phyloP scores from a whole-genome alignment of 129 eudicot species.

The Silybum marianum region DNA sequence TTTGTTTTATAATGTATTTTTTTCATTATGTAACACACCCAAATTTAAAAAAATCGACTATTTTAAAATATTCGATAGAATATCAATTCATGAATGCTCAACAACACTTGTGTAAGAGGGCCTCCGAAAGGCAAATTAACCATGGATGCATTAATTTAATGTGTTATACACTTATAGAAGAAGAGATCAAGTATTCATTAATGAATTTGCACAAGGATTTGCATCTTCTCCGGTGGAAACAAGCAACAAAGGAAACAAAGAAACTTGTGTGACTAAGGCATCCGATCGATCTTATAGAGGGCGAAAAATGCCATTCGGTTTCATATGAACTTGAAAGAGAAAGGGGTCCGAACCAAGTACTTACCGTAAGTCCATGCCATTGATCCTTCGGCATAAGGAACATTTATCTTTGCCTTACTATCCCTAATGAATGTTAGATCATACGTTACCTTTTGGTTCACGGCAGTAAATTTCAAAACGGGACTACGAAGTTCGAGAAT shows the following conservation, averaged over 20 bases:
- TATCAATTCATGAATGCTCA: too few relatives aligned
- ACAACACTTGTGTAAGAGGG: too few relatives aligned
- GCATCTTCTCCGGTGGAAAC: not conserved
- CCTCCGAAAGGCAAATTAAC: not conserved
- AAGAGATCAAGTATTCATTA: not conserved
- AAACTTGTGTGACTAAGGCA: not conserved
- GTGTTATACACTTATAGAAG: not conserved
- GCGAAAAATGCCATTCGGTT: not conserved
- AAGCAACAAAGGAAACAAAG: not conserved
- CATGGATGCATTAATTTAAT: not conserved
- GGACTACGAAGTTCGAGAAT: not conserved
- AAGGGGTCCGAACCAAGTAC: slow-evolving; percentile 44
- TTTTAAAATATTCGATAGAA: too few relatives aligned
- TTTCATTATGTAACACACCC: too few relatives aligned
- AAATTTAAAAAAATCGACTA: too few relatives aligned
- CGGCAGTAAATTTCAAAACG: slow-evolving; percentile 17
- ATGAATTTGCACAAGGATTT: not conserved
- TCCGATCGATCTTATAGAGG: not conserved
- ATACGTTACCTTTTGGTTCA: slow-evolving; percentile 41
- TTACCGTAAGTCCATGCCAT: slow-evolving; percentile 38
- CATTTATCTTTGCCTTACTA: not conserved
- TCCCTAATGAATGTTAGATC: slow-evolving; percentile 28
- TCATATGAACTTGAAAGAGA: slow-evolving; percentile 28
- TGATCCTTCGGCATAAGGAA: slow-evolving; percentile 32
- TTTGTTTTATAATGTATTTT: too few relatives aligned